Percentiles rank a stretch among this genome's conserved stretches.
These are phyloP conservation scores for Thuidium tamariscinum DNA, from an alignment of 225 moss, liverwort and hornwort genomes.

Conservation along the genomic window DNA sequence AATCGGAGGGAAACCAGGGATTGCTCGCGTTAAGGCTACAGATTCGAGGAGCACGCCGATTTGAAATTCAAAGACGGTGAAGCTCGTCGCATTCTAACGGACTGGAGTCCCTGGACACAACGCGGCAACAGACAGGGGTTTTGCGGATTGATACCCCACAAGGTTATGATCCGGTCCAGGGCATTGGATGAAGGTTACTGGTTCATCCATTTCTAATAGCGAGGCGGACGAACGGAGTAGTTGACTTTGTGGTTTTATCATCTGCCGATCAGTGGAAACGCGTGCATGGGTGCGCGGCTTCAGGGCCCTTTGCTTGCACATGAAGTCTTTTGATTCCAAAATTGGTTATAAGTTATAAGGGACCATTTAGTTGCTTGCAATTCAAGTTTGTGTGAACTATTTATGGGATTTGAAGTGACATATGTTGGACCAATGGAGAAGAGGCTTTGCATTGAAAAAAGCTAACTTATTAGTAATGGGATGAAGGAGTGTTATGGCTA, in stretches of 20 bases:
- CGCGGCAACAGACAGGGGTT: neutral
- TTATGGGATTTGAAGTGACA: neutral
- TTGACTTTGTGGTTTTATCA: neutral
- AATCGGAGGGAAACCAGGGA: neutral
- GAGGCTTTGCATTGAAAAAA: neutral
- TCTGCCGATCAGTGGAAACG: neutral
- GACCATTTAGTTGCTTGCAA: neutral
- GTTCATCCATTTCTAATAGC: neutral
- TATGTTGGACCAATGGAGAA: too few relatives aligned
- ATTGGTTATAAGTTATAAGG: neutral
- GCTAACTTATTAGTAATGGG: neutral
- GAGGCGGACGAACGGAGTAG: neutral
- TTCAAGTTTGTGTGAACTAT: neutral
- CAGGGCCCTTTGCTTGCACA: neutral
- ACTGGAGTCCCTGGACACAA: neutral
- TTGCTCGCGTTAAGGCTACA: neutral
- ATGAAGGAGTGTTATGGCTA: neutral
- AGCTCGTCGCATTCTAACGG: neutral
- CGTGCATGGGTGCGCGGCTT: neutral
- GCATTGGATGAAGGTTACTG: neutral
- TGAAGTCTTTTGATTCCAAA: neutral
- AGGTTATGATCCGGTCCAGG: neutral
- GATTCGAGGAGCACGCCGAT: neutral
- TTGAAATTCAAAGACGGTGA: neutral
- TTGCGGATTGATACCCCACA: neutral